phyloP scores from a whole-genome alignment of 2,329 filamentous ascomycete species.

The Bertia moriformis region DNA sequence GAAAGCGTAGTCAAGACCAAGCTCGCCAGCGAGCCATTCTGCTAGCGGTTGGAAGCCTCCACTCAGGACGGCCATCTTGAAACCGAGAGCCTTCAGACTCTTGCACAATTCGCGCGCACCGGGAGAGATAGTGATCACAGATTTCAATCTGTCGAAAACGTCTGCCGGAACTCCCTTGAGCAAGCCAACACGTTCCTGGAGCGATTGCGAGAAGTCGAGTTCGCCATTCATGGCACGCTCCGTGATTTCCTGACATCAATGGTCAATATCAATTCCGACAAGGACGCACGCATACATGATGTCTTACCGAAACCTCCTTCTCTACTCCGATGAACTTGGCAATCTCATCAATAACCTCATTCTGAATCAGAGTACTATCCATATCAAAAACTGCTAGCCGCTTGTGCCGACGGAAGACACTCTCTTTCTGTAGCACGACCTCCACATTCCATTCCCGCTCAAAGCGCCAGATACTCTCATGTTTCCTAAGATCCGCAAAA shows the following conservation, averaged over 20 bases:
- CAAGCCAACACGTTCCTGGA: conserved; percentile 41
- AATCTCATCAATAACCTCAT: conserved; percentile 60
- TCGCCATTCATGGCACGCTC: conserved; percentile 58
- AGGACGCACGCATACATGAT: neutral
- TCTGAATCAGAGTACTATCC: conserved; percentile 56
- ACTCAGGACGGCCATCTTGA: conserved; percentile 50
- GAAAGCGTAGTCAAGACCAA: conserved; percentile 48
- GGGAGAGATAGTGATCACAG: conserved; percentile 46
- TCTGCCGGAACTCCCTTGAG: conserved; percentile 46
- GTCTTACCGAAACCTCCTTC: conserved; percentile 36
- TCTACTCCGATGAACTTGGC: conserved; percentile 45
- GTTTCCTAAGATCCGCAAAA: conserved; percentile 31
- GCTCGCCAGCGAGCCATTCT: conserved; percentile 41
- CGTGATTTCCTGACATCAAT: conserved; percentile 35
- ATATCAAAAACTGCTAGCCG: conserved; percentile 56
- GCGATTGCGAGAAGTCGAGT: conserved; percentile 46
- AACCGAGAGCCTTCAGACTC: conserved; percentile 40
- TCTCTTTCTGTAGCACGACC: conserved; percentile 37
- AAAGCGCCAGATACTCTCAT: conserved; percentile 36
- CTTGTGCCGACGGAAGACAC: conserved; percentile 37
- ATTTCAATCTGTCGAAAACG: conserved; percentile 45
- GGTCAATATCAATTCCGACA: conserved; percentile 3
- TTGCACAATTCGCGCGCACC: conserved; percentile 43
- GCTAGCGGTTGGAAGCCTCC: conserved; percentile 54
- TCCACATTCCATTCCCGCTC: conserved; percentile 44